These are phyloP conservation scores for Podila horticola DNA, from an alignment of 192 early-diverging fungal species.

Conservation along the genomic window DNA sequence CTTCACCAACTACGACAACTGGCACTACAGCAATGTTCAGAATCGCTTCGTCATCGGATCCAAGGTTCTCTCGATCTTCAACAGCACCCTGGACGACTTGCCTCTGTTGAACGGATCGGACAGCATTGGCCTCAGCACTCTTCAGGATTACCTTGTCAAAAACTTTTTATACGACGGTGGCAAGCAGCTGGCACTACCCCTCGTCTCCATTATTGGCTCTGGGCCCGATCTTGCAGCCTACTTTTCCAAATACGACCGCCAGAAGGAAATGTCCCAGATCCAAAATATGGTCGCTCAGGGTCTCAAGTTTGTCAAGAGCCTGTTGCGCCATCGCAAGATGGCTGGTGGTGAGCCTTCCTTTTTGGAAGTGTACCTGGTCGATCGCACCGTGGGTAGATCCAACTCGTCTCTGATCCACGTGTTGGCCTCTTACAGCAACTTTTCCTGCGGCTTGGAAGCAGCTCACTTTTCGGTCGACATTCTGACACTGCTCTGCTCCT, in stretches of 20 bases:
- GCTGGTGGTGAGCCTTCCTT: constrained; percentile 40
- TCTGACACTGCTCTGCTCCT: constrained; percentile 53
- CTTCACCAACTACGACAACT: constrained; percentile 53
- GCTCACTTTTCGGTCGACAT: constrained; percentile 56
- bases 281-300: constrained; percentile 48
- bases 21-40: constrained; percentile 51
- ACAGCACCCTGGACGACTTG: constrained; percentile 37
- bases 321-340: constrained; percentile 49
- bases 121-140: constrained; percentile 19
- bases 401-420: constrained; percentile 50
- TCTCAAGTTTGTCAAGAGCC: constrained; percentile 51
- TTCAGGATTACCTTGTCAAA: constrained; percentile 51
- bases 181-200: constrained; percentile 53
- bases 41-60: constrained; percentile 46
- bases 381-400: constrained; percentile 47
- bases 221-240: constrained; percentile 51
- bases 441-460: constrained; percentile 37
- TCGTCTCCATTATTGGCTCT: constrained; percentile 55
- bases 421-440: constrained; percentile 50
- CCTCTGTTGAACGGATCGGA: constrained; percentile 19
- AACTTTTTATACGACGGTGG: constrained; percentile 62
- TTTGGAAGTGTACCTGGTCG: constrained; percentile 58
- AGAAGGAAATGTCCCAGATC: constrained; percentile 13
- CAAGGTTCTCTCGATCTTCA: constrained; percentile 47
- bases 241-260: constrained; percentile 31